These are phyloP conservation scores for Stagonosporopsis cucurbitacearum DNA, from an alignment of 2,329 filamentous ascomycete genomes.

Conservation along the genomic window DNA sequence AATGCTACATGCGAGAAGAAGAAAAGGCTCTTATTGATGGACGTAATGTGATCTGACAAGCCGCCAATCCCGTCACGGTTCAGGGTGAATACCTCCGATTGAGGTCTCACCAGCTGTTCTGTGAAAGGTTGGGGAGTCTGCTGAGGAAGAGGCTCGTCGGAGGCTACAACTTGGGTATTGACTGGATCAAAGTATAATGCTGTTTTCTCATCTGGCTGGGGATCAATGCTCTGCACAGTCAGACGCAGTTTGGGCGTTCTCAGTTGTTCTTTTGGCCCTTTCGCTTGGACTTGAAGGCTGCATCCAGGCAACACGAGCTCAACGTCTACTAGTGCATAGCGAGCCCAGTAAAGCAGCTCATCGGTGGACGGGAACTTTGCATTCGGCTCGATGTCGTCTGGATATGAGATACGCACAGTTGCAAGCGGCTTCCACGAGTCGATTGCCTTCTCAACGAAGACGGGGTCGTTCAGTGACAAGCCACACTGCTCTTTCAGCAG, in stretches of 20 bases:
- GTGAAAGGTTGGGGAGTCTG: constrained; percentile 1
- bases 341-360: constrained; percentile 41
- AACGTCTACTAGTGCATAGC: constrained; percentile 57
- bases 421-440: constrained; percentile 38
- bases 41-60: constrained; percentile 66
- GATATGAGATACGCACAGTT: constrained; percentile 36
- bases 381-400: constrained; percentile 26
- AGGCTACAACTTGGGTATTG: constrained; percentile 31
- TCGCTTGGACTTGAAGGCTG: constrained; percentile 65
- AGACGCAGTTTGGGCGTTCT: constrained; percentile 63
- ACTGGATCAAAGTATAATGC: constrained; percentile 41
- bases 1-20: constrained; percentile 31
- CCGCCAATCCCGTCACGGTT: constrained; percentile 67
- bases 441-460: constrained; percentile 64
- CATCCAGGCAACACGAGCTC: constrained; percentile 75
- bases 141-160: constrained; percentile 17
- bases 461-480: constrained; percentile 64
- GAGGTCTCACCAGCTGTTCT: constrained; percentile 10
- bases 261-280: constrained; percentile 58
- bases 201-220: constrained; percentile 33
- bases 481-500: constrained; percentile 74
- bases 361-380: constrained; percentile 34
- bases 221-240: constrained; percentile 62
- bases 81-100: constrained; percentile 36
- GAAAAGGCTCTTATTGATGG: constrained; percentile 71